Evolutionary conservation across 2,329 filamentous ascomycete species (phyloP).

Genomic region (Neodidymelliopsis sp.): DNA sequence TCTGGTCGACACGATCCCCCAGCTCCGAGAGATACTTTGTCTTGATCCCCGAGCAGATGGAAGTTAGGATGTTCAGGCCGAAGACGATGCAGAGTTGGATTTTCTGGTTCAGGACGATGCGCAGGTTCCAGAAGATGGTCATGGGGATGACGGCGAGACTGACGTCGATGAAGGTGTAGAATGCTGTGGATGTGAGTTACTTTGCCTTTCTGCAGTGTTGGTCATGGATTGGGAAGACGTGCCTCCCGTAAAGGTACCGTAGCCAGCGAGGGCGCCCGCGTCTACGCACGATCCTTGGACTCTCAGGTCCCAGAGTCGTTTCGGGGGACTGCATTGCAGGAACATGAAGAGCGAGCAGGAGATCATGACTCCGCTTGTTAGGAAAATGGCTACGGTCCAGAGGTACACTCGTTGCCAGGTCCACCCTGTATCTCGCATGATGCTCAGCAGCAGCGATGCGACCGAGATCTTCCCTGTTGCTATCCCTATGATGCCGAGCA

Average conservation of each 20-base stretch:
- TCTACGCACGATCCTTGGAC: conserved; percentile 4
- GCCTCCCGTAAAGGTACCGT: conserved; percentile 11
- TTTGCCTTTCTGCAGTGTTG: no score
- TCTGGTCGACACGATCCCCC: conserved; percentile 9
- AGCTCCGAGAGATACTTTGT: conserved; percentile 9
- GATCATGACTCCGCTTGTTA: conserved; percentile 6
- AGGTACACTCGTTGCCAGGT: conserved; percentile 11
- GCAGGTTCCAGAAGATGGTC: conserved; percentile 9
- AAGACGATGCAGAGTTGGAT: conserved; percentile 12
- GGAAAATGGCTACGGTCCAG: conserved; percentile 6
- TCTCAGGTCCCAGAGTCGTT: conserved; percentile 6
- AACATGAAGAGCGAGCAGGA: conserved; percentile 13
- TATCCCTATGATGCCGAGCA: conserved; percentile 10
- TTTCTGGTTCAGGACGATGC: neutral
- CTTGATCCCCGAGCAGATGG: conserved; percentile 15
- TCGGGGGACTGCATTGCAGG: conserved; percentile 5
- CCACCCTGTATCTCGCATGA: conserved; percentile 8
- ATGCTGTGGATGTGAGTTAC: neutral
- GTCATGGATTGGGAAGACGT: no score
- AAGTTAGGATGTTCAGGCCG: conserved; percentile 12
- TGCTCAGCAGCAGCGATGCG: conserved; percentile 1
- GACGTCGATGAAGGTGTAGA: conserved; percentile 7
- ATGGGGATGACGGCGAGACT: conserved; percentile 10
- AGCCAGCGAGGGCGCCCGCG: conserved; percentile 3
- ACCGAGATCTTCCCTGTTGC: conserved; percentile 8